Base-by-base conservation (phyloP, 2,329 filamentous ascomycete species). In the Calonectria leucothoes region DNA sequence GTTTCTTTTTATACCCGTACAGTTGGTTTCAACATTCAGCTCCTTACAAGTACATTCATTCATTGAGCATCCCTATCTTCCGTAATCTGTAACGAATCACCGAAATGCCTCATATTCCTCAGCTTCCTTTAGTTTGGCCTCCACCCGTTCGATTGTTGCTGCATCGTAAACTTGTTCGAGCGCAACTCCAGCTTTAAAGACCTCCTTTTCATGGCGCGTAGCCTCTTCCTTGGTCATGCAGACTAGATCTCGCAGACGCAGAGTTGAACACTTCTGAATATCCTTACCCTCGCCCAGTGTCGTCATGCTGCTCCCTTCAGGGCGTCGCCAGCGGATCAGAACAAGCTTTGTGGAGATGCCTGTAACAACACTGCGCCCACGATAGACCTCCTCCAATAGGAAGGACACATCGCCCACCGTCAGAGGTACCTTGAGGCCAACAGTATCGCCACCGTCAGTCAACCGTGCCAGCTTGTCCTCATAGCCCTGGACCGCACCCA, bases 191-290 rank as follows among this genome's bases (percentile, higher is more conserved):
- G 91, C 94, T 79, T 91, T 93, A 55, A 98, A 86, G 1, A 98
- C 89, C 81, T 95, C 88, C 82, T 92, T 94, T 82, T 97, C 94
- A 83, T 99, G 97, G 72, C 90, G 89, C 20, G 89, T 86, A 4
- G 94, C 94, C 84, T 98, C 96, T 74, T 98, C 96, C 83, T 96
- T 98, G 1, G 96, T 98, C 94, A 98, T 95, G 79, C 94, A 94
- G 0, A 98, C 95, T 73, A 98, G 82, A 57, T 98, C 93, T 33
- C 89, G 88, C 78, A 96, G 84, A 37, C 88, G 84, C 6, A 98
- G 78, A 3, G 88, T 90, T n/a, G 94, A 93, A 57, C 89, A 92
- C 81, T 94, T 97, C 83, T 98, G 96, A 27, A 93, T 91, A n/a
- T 92, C 89, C 49, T 91, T 90, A 37, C 89, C 89, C 68, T 91